Evolutionary conservation across 192 early-diverging fungal genomes (phyloP).

Genomic region (Gamsiella multidivaricata): DNA sequence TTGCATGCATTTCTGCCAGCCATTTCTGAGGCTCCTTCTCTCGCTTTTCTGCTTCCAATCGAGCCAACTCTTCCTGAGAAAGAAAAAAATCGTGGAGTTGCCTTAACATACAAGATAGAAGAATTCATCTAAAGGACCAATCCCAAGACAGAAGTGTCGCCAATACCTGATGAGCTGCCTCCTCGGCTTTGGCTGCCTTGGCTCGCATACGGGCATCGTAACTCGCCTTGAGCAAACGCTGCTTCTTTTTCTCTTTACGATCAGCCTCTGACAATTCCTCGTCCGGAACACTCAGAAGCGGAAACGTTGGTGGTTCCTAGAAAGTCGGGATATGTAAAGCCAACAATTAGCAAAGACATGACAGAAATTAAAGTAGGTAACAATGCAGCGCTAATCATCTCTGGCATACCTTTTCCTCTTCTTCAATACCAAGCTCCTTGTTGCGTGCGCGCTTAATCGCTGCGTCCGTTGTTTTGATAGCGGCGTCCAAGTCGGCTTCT

Average conservation of each 20-base stretch:
- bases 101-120: no score
- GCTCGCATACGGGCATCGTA: conserved; percentile 81
- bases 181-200: conserved; percentile 79
- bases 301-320: conserved; percentile 77
- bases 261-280: conserved; percentile 81
- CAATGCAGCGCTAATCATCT: background rate
- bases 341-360: background rate
- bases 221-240: conserved; percentile 79
- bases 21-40: conserved; percentile 75
- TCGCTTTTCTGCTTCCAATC: conserved; percentile 79
- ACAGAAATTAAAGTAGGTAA: background rate
- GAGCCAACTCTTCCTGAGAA: conserved; percentile 67
- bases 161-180: conserved; percentile 66
- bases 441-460: conserved; percentile 78
- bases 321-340: background rate
- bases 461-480: conserved; percentile 75
- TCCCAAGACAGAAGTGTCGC: background rate
- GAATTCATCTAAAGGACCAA: background rate
- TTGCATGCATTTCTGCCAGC: conserved; percentile 73
- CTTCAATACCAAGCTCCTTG: conserved; percentile 84
- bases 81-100: background rate
- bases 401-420: conserved; percentile 67
- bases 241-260: conserved; percentile 86
- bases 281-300: conserved; percentile 82
- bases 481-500: conserved; percentile 78